A percentile compares a stretch with the other conserved stretches of the same genome.
Evolutionary conservation across 164 flowering plant genomes (phyloP).

Genomic region (Sedum album): DNA sequence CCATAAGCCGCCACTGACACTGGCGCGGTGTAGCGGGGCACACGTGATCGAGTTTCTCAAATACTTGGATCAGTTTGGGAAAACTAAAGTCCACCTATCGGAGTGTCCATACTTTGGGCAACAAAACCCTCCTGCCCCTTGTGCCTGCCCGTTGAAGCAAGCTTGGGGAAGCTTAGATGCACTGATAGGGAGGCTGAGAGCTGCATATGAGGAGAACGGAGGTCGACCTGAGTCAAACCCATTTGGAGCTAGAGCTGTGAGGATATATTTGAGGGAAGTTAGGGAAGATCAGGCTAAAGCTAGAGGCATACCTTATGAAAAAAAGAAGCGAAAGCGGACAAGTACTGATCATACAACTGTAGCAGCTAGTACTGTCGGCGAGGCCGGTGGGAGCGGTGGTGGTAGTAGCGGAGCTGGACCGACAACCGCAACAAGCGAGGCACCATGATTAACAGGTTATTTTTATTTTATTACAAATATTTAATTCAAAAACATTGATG

Average conservation of each 20-base stretch:
- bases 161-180: conserved; percentile 10
- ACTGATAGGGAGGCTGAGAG: conserved; percentile 10
- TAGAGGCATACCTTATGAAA: conserved; percentile 9
- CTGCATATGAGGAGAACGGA: conserved; percentile 8
- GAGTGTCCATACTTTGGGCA: conserved; percentile 7
- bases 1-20: conserved; percentile 9
- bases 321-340: conserved; percentile 10
- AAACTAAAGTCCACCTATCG: conserved; percentile 6
- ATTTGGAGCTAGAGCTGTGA: conserved; percentile 6
- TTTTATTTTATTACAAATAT: too few species aligned
- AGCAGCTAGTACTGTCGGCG: too few species aligned
- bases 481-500: too few species aligned
- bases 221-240: conserved; percentile 3
- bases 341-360: not conserved
- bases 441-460: not conserved
- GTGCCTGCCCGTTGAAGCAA: conserved; percentile 4
- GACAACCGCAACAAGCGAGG: not conserved
- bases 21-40: conserved; percentile 7
- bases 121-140: not conserved
- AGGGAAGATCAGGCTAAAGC: conserved; percentile 11
- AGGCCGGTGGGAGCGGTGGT: not conserved
- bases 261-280: conserved; percentile 5
- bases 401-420: not conserved
- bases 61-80: conserved; percentile 10
- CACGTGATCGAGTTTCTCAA: conserved; percentile 10